Conservation (phyloP, 164 flowering plant species). For the Aristolochia californica region DNA sequence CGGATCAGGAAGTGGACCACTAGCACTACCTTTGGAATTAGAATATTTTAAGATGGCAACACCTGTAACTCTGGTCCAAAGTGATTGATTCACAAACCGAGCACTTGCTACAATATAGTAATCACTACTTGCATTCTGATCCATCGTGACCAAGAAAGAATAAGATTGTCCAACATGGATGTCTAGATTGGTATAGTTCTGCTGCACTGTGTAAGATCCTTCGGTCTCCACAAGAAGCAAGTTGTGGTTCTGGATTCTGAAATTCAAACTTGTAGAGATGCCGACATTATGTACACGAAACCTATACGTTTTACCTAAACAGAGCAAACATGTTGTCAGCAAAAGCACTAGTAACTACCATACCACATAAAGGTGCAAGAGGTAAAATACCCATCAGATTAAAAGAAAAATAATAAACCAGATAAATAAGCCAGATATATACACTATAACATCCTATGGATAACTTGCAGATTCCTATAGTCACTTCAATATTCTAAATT, state of each 20-base stretch:
- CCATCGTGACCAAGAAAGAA: slow-evolving; percentile 89
- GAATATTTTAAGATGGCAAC: slow-evolving; percentile 80
- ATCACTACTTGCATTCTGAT: slow-evolving; percentile 89
- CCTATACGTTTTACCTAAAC: slow-evolving; percentile 87
- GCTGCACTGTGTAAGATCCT: slow-evolving; percentile 92
- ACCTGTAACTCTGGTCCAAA: slow-evolving; percentile 81
- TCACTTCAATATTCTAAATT: too few relatives aligned
- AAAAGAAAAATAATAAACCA: too few relatives aligned
- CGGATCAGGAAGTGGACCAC: slow-evolving; percentile 73
- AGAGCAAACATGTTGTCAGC: slow-evolving; percentile 1
- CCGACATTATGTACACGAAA: slow-evolving; percentile 92
- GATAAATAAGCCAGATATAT: too few relatives aligned
- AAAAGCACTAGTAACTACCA: background rate
- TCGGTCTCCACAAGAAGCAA: slow-evolving; percentile 78
- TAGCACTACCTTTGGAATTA: slow-evolving; percentile 74
- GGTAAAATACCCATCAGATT: too few relatives aligned
- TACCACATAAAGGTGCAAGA: too few relatives aligned
- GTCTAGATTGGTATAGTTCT: slow-evolving; percentile 85
- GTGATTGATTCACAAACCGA: slow-evolving; percentile 77
- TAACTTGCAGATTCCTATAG: too few relatives aligned
- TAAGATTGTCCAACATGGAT: slow-evolving; percentile 98
- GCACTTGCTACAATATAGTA: slow-evolving; percentile 98
- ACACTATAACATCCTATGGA: too few relatives aligned
- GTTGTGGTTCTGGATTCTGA: slow-evolving; percentile 86
- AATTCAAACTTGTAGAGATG: slow-evolving; percentile 79